Evolutionary conservation across 805 yeast species (phyloP).

Genomic region (Trichomonascus vanleenenianus): DNA sequence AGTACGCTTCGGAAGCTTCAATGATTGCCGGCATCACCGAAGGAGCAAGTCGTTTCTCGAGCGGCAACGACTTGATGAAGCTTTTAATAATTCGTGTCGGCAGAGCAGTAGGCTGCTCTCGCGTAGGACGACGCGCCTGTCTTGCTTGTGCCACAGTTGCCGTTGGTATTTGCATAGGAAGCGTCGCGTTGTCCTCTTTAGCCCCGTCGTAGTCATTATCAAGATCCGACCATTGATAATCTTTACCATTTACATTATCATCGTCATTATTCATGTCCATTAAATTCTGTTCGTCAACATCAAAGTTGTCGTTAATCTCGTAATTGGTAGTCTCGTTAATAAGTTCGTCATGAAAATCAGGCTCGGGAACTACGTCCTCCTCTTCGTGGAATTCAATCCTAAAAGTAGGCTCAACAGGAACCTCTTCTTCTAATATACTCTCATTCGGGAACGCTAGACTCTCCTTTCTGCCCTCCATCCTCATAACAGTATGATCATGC

Average conservation of each 20-base stretch:
- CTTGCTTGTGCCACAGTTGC: not conserved
- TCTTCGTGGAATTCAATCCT: slow-evolving; percentile 4
- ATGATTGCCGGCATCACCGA: slow-evolving; percentile 21
- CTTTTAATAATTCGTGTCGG: slow-evolving; percentile 13
- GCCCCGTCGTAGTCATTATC: not conserved
- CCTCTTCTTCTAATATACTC: not conserved
- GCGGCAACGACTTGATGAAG: slow-evolving; percentile 9
- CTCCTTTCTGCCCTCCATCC: not conserved
- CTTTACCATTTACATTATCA: not conserved
- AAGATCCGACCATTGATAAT: too few species aligned
- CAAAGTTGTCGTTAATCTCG: not conserved
- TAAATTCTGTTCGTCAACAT: not conserved
- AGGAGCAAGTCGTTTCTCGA: slow-evolving; percentile 6
- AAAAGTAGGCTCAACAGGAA: not conserved
- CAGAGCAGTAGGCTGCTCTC: slow-evolving; percentile 7
- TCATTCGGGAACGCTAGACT: not conserved
- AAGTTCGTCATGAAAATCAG: not conserved
- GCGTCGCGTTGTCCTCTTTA: slow-evolving; percentile 3
- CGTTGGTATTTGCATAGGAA: slow-evolving; percentile 1
- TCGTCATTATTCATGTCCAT: slow-evolving; percentile 5
- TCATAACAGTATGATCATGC: not conserved
- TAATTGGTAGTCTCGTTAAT: not conserved
- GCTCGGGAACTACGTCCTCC: slow-evolving; percentile 1
- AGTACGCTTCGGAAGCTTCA: slow-evolving; percentile 24
- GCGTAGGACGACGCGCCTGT: not conserved